Percentiles rank a stretch among this genome's conserved stretches.
Conservation (phyloP, 176 grass and related monocot genomes). For the maize (Zea mays) region Zm-B73-REFERENCE-NAM-5.0 NC_050104.1:145851501-145852000, state of each 20-base stretch:
- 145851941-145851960: conserved; percentile 2
- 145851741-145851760: conserved; percentile 82
- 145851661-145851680: conserved; percentile 43
- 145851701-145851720: conserved; percentile 92
- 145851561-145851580: neutral
- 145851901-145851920: neutral
- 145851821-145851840: conserved; percentile 62
- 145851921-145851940: neutral
- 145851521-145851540: conserved; percentile 57
- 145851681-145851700: conserved; percentile 77
- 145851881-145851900: neutral
- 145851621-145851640: conserved; percentile 5
- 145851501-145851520: conserved; percentile 94
- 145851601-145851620: neutral
- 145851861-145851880: neutral
- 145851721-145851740: conserved; percentile 92
- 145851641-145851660: neutral
- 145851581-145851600: neutral
- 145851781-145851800: conserved; percentile 85
- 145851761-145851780: conserved; percentile 93
- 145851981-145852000: conserved; percentile 98
- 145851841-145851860: conserved; percentile 4
- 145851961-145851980: conserved; percentile 1
- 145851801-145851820: conserved; percentile 90
- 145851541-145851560: conserved; percentile 65